Conservation (phyloP, 2,329 filamentous ascomycete genomes). For the Venturia asperata region DNA sequence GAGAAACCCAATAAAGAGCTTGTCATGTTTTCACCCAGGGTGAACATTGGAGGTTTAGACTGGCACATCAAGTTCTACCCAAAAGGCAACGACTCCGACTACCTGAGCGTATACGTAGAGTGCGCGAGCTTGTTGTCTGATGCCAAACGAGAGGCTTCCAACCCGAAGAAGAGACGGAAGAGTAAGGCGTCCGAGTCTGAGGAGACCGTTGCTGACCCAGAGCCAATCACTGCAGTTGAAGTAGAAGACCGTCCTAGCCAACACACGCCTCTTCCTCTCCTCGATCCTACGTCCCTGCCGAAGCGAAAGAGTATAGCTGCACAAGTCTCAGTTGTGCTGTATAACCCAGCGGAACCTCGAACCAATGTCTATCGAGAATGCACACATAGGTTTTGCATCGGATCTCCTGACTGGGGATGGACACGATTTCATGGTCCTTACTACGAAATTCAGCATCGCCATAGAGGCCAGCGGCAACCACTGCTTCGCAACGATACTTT, state of each 20-base stretch:
- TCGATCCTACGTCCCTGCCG: constrained; percentile 29
- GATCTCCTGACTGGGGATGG: constrained; percentile 57
- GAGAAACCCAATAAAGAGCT: constrained; percentile 52
- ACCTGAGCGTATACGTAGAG: constrained; percentile 55
- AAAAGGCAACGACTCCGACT: constrained; percentile 51
- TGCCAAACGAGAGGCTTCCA: constrained; percentile 17
- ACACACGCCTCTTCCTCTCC: constrained; percentile 33
- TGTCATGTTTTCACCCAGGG: constrained; percentile 51
- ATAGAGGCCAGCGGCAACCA: constrained; percentile 50
- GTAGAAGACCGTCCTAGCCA: constrained; percentile 24
- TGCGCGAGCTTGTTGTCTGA: constrained; percentile 43
- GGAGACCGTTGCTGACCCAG: constrained; percentile 15
- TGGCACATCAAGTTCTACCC: constrained; percentile 62
- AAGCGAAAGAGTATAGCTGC: constrained; percentile 46
- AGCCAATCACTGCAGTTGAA: constrained; percentile 3
- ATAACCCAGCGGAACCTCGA: constrained; percentile 56
- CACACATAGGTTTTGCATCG: constrained; percentile 52
- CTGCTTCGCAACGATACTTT: constrained; percentile 55
- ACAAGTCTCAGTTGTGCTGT: constrained; percentile 54
- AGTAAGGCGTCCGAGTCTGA: constrained; percentile 10
- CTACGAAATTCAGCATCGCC: constrained; percentile 51
- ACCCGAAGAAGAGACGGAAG: constrained; percentile 19
- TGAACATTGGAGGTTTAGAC: constrained; percentile 52
- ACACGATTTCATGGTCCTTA: constrained; percentile 54
- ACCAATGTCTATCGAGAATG: constrained; percentile 50